phyloP scores from a whole-genome alignment of 2,329 filamentous ascomycete species.

The Calonectria montana region DNA sequence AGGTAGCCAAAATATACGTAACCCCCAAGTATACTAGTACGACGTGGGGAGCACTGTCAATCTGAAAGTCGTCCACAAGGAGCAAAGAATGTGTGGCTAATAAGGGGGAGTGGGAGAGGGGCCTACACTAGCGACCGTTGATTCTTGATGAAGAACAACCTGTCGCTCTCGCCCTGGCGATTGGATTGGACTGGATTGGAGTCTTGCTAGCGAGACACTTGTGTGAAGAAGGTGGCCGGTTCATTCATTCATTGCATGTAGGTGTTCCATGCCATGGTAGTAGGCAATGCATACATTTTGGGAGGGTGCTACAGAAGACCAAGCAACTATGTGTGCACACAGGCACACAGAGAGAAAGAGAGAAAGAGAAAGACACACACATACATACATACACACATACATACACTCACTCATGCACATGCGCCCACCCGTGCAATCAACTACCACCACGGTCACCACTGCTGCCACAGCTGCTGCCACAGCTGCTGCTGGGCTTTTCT shows the following conservation, averaged over 20 bases:
- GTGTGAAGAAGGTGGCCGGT: neutral
- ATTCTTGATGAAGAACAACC: constrained; percentile 22
- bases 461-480: neutral
- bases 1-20: constrained; percentile 18
- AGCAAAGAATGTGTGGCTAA: constrained; percentile 22
- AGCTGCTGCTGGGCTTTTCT: neutral
- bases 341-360: too few species aligned
- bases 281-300: neutral
- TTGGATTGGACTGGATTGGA: neutral
- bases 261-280: neutral
- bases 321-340: neutral
- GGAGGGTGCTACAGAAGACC: neutral
- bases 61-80: constrained; percentile 9
- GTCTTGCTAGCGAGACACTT: neutral
- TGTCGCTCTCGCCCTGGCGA: constrained; percentile 4
- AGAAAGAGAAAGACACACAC: too few species aligned
- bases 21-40: neutral
- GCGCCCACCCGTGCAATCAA: neutral
- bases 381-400: too few species aligned
- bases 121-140: constrained; percentile 39
- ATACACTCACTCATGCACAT: too few species aligned
- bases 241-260: neutral
- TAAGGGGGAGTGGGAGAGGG: constrained; percentile 20
- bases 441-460: neutral
- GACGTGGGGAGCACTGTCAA: constrained; percentile 9